Evolutionary conservation across 495 filamentous ascomycete genomes (phyloP), one percentile per base, ranked within the genome.

Genomic region (Lophiostoma macrostomum): DNA sequence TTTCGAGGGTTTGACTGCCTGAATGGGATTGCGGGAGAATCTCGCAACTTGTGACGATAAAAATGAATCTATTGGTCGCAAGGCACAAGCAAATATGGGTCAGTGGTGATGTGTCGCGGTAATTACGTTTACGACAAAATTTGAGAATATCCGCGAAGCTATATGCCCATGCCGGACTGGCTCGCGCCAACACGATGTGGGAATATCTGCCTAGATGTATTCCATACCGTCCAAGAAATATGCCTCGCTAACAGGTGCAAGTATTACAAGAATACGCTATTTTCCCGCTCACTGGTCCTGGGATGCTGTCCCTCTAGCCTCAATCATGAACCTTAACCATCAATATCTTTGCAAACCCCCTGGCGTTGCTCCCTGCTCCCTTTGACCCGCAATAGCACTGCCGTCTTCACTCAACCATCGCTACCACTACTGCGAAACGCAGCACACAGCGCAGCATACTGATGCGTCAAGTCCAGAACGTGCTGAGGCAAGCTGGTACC

Each of bases 351-450:
- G 32, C 5, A 36, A 4, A 4, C 8, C 32, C 10, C 38, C 16
- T 20, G 11, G 19, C 16, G 4, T 24, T 23, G 8, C 16, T 28
- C 2, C 40, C 19, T 44, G 40, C 25, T 44, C 5, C 19, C 22
- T 10, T 5, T 8, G n/a, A n/a, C n/a, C n/a, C n/a, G n/a, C n/a
- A n/a, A n/a, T n/a, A n/a, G n/a, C n/a, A n/a, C n/a, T n/a, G n/a
- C n/a, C n/a, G n/a, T n/a, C 36, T 16, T 7, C 36, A 24, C 41
- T 31, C 36, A 96, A 63, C 85, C 87, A 63, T 98, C 93, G 20
- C 87, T 96, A 6, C 93, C 93, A 65, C 84, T 93, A 76, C 91
- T 96, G 59, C 90, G 79, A 71, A 98, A 98, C 1, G 90, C 87
- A 13, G 90, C 91, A 64, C 93, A 97, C 13, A 96, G 73, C 53